phyloP scores from a whole-genome alignment of 2,329 filamentous ascomycete genomes.

The Penicillium capsulatum region DNA sequence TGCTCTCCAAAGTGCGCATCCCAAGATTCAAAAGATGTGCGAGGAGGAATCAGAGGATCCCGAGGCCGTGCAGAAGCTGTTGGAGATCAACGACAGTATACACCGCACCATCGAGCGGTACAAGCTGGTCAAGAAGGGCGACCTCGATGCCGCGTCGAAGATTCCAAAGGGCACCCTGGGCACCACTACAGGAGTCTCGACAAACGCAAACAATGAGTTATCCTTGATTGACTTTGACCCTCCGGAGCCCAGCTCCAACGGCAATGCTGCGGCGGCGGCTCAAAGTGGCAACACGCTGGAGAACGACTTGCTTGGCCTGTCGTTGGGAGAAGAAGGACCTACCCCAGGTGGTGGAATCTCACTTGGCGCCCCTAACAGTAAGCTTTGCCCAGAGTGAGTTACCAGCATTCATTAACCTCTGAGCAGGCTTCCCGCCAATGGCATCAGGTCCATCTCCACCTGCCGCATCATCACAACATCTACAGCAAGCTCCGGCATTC shows the following conservation, averaged over 20 bases:
- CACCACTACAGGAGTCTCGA: conserved; percentile 60
- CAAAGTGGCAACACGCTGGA: conserved; percentile 66
- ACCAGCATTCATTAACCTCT: too few species aligned
- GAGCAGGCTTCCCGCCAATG: conserved; percentile 38
- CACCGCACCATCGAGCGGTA: conserved; percentile 94
- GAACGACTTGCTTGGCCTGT: conserved; percentile 85
- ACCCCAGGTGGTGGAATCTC: conserved; percentile 77
- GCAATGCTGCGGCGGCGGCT: conserved; percentile 41
- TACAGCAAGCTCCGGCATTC: conserved; percentile 44
- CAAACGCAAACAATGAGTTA: conserved; percentile 70
- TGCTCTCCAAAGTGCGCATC: conserved; percentile 85
- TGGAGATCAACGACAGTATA: conserved; percentile 99
- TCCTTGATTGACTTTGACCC: conserved; percentile 85
- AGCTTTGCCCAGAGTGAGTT: conserved; percentile 18
- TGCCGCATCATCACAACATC: conserved; percentile 26
- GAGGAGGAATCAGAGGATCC: conserved; percentile 97
- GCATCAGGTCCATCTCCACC: conserved; percentile 19
- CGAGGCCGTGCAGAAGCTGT: conserved; percentile 88
- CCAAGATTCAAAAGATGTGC: conserved; percentile 99
- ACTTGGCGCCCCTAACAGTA: conserved; percentile 62
- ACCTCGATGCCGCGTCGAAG: conserved; percentile 75
- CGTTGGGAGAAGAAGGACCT: conserved; percentile 67
- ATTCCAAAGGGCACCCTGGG: conserved; percentile 77
- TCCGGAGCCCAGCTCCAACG: conserved; percentile 50
- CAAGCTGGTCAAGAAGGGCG: conserved; percentile 92